Conservation (phyloP, 192 early-diverging fungal species). For the Paraglomus occultum region DNA sequence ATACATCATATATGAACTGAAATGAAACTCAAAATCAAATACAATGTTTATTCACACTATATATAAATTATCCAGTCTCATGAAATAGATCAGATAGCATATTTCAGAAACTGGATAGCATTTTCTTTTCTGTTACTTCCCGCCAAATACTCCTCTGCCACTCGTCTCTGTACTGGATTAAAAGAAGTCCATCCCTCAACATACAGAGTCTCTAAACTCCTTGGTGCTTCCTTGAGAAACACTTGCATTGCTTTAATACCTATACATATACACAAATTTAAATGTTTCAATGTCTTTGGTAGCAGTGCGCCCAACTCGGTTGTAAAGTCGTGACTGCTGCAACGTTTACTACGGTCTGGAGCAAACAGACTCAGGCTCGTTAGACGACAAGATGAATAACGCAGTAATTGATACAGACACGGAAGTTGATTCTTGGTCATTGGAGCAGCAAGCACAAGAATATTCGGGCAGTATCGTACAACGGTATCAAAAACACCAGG, state of each 20-base stretch:
- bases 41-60: no score
- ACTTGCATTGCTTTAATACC: slow-evolving; percentile 13
- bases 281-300: slow-evolving; percentile 17
- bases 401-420: slow-evolving; percentile 2
- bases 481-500: background rate
- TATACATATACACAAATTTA: slow-evolving; percentile 24
- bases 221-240: slow-evolving; percentile 6
- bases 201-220: slow-evolving; percentile 9
- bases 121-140: no score
- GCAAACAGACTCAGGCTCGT: slow-evolving; percentile 16
- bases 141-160: no score
- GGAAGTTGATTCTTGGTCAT: slow-evolving; percentile 1
- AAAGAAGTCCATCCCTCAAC: slow-evolving; percentile 10
- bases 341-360: background rate
- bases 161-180: no score
- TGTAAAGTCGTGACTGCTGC: background rate
- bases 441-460: background rate
- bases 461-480: no score
- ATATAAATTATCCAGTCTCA: no score
- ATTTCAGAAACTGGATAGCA: no score
- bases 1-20: no score
- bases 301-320: slow-evolving; percentile 4
- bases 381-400: background rate
- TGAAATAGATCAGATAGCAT: no score
- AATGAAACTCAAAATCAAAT: no score